Evolutionary conservation across 2,329 filamentous ascomycete species (phyloP).

Genomic region (Beauveria medogensis): DNA sequence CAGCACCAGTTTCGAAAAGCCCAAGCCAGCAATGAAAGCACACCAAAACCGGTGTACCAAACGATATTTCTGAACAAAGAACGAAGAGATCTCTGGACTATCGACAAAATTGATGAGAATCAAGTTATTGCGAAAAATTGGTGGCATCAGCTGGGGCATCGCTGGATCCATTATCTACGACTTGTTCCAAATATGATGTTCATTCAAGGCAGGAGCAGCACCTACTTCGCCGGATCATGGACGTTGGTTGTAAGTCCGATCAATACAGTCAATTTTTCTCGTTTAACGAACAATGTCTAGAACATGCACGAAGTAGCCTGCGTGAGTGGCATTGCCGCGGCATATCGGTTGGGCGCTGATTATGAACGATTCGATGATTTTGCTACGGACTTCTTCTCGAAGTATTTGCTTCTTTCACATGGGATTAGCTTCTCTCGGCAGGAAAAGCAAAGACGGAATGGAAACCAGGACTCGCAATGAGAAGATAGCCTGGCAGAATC

Average conservation of each 20-base stretch:
- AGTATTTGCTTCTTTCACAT: slow-evolving; percentile 38
- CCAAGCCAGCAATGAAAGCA: slow-evolving; percentile 13
- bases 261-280: not conserved
- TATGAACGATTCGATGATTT: slow-evolving; percentile 54
- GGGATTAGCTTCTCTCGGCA: slow-evolving; percentile 31
- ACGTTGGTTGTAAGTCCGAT: slow-evolving; percentile 50
- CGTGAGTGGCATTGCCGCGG: slow-evolving; percentile 63
- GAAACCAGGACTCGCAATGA: not conserved
- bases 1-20: slow-evolving; percentile 58
- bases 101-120: slow-evolving; percentile 46
- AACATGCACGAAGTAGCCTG: slow-evolving; percentile 64
- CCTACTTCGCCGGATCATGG: slow-evolving; percentile 59
- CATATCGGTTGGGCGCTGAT: slow-evolving; percentile 57
- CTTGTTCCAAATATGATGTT: slow-evolving; percentile 67
- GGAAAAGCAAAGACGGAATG: slow-evolving; percentile 21
- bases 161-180: slow-evolving; percentile 54
- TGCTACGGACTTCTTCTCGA: slow-evolving; percentile 38
- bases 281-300: slow-evolving; percentile 21
- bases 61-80: slow-evolving; percentile 58
- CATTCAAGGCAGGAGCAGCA: slow-evolving; percentile 56
- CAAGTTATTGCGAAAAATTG: slow-evolving; percentile 57
- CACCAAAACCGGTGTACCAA: slow-evolving; percentile 59
- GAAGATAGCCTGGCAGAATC: not conserved
- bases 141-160: slow-evolving; percentile 62
- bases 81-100: slow-evolving; percentile 48